Evolutionary conservation across 129 eudicot species (phyloP).

Genomic region (Pseudognaphalium luteoalbum): DNA sequence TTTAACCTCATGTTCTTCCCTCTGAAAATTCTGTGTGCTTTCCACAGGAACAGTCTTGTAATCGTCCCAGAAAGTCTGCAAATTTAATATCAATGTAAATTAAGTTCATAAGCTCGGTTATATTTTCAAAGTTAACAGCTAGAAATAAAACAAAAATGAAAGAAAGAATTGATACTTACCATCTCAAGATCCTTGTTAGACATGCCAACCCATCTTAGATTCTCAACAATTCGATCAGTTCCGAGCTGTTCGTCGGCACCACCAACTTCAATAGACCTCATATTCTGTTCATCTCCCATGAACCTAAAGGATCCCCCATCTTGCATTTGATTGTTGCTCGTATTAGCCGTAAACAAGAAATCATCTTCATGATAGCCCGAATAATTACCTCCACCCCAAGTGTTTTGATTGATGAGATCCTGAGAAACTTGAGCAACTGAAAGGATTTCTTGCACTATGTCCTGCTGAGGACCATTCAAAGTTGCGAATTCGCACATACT

Average conservation of each 20-base stretch:
- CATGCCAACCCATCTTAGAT: slow-evolving; percentile 92
- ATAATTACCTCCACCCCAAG: slow-evolving; percentile 55
- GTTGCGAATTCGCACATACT: slow-evolving; percentile 35
- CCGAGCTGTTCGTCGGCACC: slow-evolving; percentile 47
- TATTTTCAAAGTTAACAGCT: background rate
- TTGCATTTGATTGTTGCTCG: slow-evolving; percentile 42
- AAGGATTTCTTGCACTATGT: slow-evolving; percentile 77
- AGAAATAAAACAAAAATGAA: background rate
- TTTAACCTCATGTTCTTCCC: slow-evolving; percentile 48
- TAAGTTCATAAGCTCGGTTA: background rate
- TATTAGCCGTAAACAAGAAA: slow-evolving; percentile 52
- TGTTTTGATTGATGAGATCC: slow-evolving; percentile 59
- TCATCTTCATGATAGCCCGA: slow-evolving; percentile 46
- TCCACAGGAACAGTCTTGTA: slow-evolving; percentile 70
- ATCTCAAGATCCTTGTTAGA: slow-evolving; percentile 67
- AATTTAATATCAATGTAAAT: slow-evolving; percentile 13
- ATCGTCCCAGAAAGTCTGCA: slow-evolving; percentile 64
- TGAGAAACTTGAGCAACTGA: slow-evolving; percentile 86
- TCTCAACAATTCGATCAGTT: slow-evolving; percentile 54
- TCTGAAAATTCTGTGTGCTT: slow-evolving; percentile 44
- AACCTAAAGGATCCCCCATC: slow-evolving; percentile 39
- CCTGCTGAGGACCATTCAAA: slow-evolving; percentile 45
- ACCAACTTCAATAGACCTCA: slow-evolving; percentile 52
- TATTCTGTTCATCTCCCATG: slow-evolving; percentile 42
- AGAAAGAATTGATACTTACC: slow-evolving; percentile 36